Evolutionary conservation across 2,329 filamentous ascomycete genomes (phyloP), one percentile per base, ranked within the genome.

Genomic region (Hypoxylon rubiginosum): DNA sequence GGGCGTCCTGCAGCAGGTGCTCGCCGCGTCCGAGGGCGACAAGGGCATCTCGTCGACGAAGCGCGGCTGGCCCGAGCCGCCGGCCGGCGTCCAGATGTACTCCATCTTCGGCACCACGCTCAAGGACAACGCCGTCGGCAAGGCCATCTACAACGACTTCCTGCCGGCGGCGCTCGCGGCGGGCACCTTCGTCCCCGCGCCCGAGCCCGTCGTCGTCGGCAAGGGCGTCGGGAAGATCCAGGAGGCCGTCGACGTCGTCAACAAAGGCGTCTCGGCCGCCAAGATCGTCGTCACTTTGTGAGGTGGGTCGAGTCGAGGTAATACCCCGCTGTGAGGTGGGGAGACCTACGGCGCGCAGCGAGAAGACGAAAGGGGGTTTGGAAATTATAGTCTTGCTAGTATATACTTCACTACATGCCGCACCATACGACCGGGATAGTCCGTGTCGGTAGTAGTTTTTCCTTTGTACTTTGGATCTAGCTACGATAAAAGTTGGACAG

Each of bases 161-260:
- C 54, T 83, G 10, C 76, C 79, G 0, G 61, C 73, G 17, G 82
- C 81, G 8, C 70, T 85, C 45, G 74, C 69, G 15, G 57, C 66
- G 1, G 79, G 79, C 1, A 72, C 71, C 2, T 81, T 79, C 57
- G 73, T 76, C 11, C 73, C 80, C 4, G 78, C 79, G 39, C 82
- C 83, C 0, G 73, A 79, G 41, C 76, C 81, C 1, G 46, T 75
- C 24, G 68, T 84, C 41, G 75, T 81, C 0, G 80, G 81, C 3
- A 74, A 79, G 3, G 82, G 83, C 9, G 65, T 85, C 17, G 80
- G 80, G 50, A 77, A 72, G 39, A 72, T 84, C 1, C 81, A 85
- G 58, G 77, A 75, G 6, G 82, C 75, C 0, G 60, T 84, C 30
- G 77, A 82, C 68, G 28, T 76, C 0, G 67, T 79, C 3, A 75